Evolutionary conservation across 805 yeast species (phyloP), one percentile per base, ranked within the genome.

Genomic region (Metschnikowia hibisci): DNA sequence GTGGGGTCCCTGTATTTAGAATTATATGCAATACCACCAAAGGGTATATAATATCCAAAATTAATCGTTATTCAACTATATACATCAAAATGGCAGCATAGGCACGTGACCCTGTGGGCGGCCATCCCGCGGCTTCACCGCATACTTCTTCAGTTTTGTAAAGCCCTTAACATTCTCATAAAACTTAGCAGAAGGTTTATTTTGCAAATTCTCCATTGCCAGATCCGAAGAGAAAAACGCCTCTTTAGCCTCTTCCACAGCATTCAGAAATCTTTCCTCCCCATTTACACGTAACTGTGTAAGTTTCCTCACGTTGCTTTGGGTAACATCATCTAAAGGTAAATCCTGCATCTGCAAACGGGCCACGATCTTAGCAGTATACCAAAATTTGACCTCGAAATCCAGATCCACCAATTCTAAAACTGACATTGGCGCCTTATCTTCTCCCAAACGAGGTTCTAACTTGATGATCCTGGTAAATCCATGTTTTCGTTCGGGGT

Each of bases 361-460:
- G n/a, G 95, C 96, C 5, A 85, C 91, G 3, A 80, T 73, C 62
- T 87, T 78, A n/a, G 96, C 96, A 7, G 80, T 74, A 56, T 79
- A 67, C 80, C 95, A 85, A 51, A 80, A 76, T 54, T 82, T 78
- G 73, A 86, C 75, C 59, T 87, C 96, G 45, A 55, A 65, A 3
- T 60, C 68, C 1, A 71, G 60, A 54, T 86, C 96, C 1, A 91
- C 95, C 37, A 93, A 71, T 64, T 93, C 99, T 42, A 93, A 58
- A 7, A 90, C 81, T 0, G 93, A 82, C 73, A 87, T 93, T 26
- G 90, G 90, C 0, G 97, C 96, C 48, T 81, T 84, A 61, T 93
- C 99, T 47, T 69, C 73, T 43, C 93, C 90, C 36, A 83, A 63
- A 52, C 98, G 75, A 13, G 90, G 88, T 63, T 93, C 98, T 47